Conservation (phyloP, 2,329 filamentous ascomycete genomes). For the Ramichloridium luteum region DNA sequence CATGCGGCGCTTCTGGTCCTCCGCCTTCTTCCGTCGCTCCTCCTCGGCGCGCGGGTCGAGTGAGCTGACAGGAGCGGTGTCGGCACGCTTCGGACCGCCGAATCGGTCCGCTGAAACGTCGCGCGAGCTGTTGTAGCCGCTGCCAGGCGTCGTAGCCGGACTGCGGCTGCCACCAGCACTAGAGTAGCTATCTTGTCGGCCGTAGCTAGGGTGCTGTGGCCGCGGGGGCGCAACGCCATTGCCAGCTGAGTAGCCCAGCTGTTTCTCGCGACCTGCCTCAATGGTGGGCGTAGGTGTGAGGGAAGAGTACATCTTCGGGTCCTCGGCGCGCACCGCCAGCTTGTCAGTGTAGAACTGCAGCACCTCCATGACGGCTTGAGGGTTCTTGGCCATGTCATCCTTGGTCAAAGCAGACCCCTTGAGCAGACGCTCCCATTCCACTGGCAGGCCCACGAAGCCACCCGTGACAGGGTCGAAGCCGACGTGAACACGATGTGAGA, state of each 20-base stretch:
- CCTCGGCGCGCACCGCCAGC: slow-evolving; percentile 60
- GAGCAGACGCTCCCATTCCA: slow-evolving; percentile 93
- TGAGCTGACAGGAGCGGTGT: slow-evolving; percentile 22
- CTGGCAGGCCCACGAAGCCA: slow-evolving; percentile 84
- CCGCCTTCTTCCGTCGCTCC: slow-evolving; percentile 24
- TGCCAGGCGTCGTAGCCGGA: slow-evolving; percentile 11
- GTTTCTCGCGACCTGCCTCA: slow-evolving; percentile 33
- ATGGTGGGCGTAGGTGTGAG: slow-evolving; percentile 55
- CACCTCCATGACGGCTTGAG: slow-evolving; percentile 59
- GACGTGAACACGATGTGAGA: slow-evolving; percentile 92
- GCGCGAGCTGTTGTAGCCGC: slow-evolving; percentile 12
- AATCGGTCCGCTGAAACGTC: slow-evolving; percentile 18
- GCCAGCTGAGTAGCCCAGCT: slow-evolving; percentile 36
- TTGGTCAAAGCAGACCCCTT: slow-evolving; percentile 96
- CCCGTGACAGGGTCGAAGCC: slow-evolving; percentile 93
- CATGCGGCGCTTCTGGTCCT: slow-evolving; percentile 27
- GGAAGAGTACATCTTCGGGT: slow-evolving; percentile 56
- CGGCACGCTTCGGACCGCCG: slow-evolving; percentile 17
- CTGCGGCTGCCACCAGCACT: slow-evolving; percentile 20
- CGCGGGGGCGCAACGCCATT: slow-evolving; percentile 38
- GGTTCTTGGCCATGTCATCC: slow-evolving; percentile 96
- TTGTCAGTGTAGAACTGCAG: slow-evolving; percentile 75
- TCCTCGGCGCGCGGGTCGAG: slow-evolving; percentile 24
- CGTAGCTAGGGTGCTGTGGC: slow-evolving; percentile 33
- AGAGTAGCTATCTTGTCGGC: slow-evolving; percentile 35